Evolutionary conservation across 2,329 filamentous ascomycete genomes (phyloP), one percentile per base, ranked within the genome.

Genomic region (Aureobasidium sp.): DNA sequence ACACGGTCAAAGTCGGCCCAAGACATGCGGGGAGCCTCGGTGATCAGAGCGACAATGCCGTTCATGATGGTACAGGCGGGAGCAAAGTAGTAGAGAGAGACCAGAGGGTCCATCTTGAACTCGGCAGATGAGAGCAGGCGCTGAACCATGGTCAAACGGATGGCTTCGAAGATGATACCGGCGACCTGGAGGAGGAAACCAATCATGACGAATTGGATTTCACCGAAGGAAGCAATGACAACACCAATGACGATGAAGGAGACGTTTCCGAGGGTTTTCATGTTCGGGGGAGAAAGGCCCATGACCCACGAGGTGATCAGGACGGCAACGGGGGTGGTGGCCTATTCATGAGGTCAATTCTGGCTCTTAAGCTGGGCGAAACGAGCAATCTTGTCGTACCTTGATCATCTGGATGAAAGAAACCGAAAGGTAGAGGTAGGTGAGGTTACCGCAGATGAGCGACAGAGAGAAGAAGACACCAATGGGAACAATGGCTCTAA

Each of bases 341-440:
- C 93, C 88, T 90, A 59, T 27, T 4, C 17, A 2, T n/a, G 3
- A 47, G 39, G 22, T 48, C 52, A 56, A 12, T 16, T n/a, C 22
- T 62, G 21, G 53, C 32, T 24, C 12, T 6, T 24, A 12, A 27
- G 10, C 35, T 29, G 59, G 62, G 50, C 58, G 30, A 55, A 34
- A 59, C 56, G 27, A 51, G 27, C 35, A 37, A 17, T 12, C 24
- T 42, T n/a, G 34, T 61, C 68, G 32, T 62, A 89, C 86, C 86
- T 97, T 97, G 71, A 97, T 84, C 91, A 97, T 97, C 78, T 97
- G 91, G 66, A 97, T 97, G 71, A 97, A 97, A 56, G 91, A 87
- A 55, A 97, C 91, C 61, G 86, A 93, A 57, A 97, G 81, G 72
- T 96, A 95, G 53, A 96, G 81, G 69, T 97, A 97, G 63, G 91